Conservation (phyloP, 768 basidiomycete species). For the Boletus speciosus region DNA sequence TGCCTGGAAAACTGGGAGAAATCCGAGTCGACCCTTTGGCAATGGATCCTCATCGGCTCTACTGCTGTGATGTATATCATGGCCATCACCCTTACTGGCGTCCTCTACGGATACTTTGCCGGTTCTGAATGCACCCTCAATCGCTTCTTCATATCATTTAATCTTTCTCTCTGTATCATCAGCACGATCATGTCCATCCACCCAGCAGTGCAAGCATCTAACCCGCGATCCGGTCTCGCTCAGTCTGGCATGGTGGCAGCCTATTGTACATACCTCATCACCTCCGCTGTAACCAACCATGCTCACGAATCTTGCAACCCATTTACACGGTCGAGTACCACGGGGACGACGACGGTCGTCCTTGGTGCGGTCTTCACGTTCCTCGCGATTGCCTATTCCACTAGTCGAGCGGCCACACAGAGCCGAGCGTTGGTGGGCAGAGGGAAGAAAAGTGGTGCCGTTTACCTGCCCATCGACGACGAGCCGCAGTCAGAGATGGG, state of each 20-base stretch:
- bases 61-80: slow-evolving; percentile 86
- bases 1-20: slow-evolving; percentile 96
- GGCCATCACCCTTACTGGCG: slow-evolving; percentile 78
- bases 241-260: slow-evolving; percentile 97
- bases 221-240: slow-evolving; percentile 91
- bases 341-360: slow-evolving; percentile 82
- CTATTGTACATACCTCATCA: slow-evolving; percentile 94
- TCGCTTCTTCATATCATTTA: slow-evolving; percentile 96
- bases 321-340: slow-evolving; percentile 61
- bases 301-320: slow-evolving; percentile 88
- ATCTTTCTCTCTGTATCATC: slow-evolving; percentile 75
- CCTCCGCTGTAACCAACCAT: slow-evolving; percentile 92
- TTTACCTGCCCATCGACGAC: slow-evolving; percentile 59
- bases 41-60: slow-evolving; percentile 91
- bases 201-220: slow-evolving; percentile 84
- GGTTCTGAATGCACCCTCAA: slow-evolving; percentile 85
- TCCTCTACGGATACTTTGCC: slow-evolving; percentile 92
- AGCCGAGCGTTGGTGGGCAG: slow-evolving; percentile 84
- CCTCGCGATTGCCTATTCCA: slow-evolving; percentile 97
- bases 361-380: slow-evolving; percentile 96
- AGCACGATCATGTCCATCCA: slow-evolving; percentile 82
- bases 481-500: slow-evolving; percentile 64
- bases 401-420: slow-evolving; percentile 93
- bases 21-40: slow-evolving; percentile 85
- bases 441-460: slow-evolving; percentile 56